Evolutionary conservation across 805 yeast species (phyloP).

Genomic region (Candida stauntonica): DNA sequence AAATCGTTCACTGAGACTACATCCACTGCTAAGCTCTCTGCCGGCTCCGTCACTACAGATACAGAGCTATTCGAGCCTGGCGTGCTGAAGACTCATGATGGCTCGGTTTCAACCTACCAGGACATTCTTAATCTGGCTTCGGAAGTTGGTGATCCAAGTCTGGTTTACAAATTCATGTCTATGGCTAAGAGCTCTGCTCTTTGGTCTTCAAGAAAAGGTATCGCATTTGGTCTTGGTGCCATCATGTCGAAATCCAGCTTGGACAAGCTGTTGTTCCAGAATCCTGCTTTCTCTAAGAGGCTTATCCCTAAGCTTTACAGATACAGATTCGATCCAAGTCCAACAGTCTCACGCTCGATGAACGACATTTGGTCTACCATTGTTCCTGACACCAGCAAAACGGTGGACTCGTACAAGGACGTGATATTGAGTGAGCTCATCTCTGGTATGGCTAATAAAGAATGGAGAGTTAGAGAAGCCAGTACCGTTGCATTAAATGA

Average conservation of each 20-base stretch:
- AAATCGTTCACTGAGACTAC: conserved; percentile 73
- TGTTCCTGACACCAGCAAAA: conserved; percentile 49
- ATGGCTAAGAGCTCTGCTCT: conserved; percentile 80
- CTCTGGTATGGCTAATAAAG: conserved; percentile 67
- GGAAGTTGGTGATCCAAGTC: conserved; percentile 92
- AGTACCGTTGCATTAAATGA: conserved; percentile 69
- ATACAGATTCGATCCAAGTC: conserved; percentile 80
- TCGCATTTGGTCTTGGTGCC: conserved; percentile 89
- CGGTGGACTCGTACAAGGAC: conserved; percentile 50
- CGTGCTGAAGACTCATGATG: conserved; percentile 70
- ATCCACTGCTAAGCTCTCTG: conserved; percentile 36
- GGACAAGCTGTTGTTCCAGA: conserved; percentile 52
- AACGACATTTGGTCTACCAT: conserved; percentile 80
- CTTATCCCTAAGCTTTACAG: conserved; percentile 81
- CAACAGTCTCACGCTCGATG: conserved; percentile 77
- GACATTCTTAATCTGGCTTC: conserved; percentile 86
- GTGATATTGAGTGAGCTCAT: conserved; percentile 62
- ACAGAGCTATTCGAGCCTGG: conserved; percentile 87
- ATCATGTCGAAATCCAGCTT: conserved; percentile 76
- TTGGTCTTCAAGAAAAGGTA: conserved; percentile 92
- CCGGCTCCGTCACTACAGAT: conserved; percentile 72
- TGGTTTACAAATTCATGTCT: conserved; percentile 92
- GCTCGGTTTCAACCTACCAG: conserved; percentile 85
- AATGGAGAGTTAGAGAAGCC: conserved; percentile 94
- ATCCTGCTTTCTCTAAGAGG: conserved; percentile 49